A percentile compares a stretch with the other conserved stretches of the same genome.
These are phyloP conservation scores for Byssochlamys sp. DNA, from an alignment of 2,329 filamentous ascomycete species.

Conservation along the genomic window DNA sequence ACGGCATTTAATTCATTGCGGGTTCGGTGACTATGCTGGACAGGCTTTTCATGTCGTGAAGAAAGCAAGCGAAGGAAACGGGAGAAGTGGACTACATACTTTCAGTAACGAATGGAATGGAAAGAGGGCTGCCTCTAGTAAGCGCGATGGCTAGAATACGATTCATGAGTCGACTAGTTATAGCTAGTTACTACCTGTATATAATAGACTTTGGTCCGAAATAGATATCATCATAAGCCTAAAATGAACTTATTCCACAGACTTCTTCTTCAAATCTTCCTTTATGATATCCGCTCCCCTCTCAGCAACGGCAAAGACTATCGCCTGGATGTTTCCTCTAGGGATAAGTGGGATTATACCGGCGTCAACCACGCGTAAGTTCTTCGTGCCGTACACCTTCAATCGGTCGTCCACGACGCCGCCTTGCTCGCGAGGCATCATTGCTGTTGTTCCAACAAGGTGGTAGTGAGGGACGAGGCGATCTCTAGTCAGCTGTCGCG, in stretches of 20 bases:
- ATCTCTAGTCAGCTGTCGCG: not conserved
- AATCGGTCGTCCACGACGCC: constrained; percentile 17
- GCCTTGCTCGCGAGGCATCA: constrained; percentile 9
- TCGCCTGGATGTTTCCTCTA: constrained; percentile 10
- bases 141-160: no score
- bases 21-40: no score
- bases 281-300: constrained; percentile 24
- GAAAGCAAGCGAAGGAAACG: no score
- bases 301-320: constrained; percentile 16
- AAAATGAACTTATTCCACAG: not conserved
- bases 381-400: constrained; percentile 29
- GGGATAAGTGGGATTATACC: constrained; percentile 11
- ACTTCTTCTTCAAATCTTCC: constrained; percentile 12
- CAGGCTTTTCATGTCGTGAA: no score
- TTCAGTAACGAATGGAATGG: no score
- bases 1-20: no score
- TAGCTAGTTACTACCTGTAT: not conserved
- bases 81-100: no score
- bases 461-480: constrained; percentile 2
- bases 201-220: not conserved
- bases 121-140: no score
- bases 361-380: constrained; percentile 11
- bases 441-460: constrained; percentile 8
- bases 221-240: not conserved
- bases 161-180: not conserved